Conservation (phyloP, 805 yeast species). For the Lipomyces starkeyi region DNA sequence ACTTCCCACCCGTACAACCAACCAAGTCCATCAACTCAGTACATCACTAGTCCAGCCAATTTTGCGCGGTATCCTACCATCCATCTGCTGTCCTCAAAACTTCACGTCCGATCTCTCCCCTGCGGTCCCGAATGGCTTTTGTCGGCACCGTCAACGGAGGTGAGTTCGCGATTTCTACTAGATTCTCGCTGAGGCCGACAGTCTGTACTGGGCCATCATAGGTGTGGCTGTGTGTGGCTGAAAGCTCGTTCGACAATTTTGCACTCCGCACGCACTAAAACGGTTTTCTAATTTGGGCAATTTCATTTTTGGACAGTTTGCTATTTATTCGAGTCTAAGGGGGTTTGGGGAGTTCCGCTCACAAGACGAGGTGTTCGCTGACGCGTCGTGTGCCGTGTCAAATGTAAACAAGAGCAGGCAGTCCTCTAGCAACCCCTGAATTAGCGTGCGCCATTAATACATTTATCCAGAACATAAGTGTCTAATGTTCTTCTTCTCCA, state of each 20-base stretch:
- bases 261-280: neutral
- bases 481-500: neutral
- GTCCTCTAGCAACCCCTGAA: neutral
- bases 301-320: neutral
- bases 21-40: neutral
- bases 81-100: neutral
- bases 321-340: neutral
- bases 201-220: too few relatives aligned
- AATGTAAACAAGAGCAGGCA: neutral
- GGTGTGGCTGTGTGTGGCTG: neutral
- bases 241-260: neutral
- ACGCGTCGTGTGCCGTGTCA: neutral
- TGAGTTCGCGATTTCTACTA: neutral
- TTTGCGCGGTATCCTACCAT: neutral
- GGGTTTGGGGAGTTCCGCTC: neutral
- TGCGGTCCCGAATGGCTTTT: neutral
- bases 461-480: neutral
- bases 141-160: neutral
- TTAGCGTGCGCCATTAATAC: neutral
- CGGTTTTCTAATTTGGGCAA: neutral
- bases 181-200: neutral
- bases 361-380: neutral
- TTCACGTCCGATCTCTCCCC: neutral
- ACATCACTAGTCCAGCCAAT: neutral
- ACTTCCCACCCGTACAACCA: too few relatives aligned